A percentile compares a stretch with the other conserved stretches of the same genome.
phyloP scores from a whole-genome alignment of 169 alveolate genomes.

The Miamiensis avidus region DNA sequence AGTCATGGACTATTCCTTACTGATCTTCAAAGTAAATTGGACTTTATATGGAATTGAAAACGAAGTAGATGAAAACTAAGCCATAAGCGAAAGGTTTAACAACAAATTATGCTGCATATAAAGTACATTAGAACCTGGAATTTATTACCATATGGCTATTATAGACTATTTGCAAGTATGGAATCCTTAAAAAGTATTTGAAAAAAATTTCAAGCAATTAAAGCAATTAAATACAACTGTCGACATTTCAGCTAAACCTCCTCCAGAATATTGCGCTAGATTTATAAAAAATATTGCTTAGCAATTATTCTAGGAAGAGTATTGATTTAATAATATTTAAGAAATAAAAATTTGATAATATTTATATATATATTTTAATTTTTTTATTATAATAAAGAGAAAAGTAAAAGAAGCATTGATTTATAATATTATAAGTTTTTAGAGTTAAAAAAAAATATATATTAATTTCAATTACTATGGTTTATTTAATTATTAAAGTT shows the following conservation, averaged over 20 bases:
- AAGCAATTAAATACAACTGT: slow-evolving; percentile 23
- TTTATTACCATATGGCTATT: slow-evolving; percentile 40
- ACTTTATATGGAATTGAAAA: slow-evolving; percentile 11
- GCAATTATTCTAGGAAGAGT: neutral
- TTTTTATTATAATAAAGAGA: no score
- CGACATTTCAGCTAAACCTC: slow-evolving; percentile 41
- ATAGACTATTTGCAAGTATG: slow-evolving; percentile 45
- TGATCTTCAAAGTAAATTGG: slow-evolving; percentile 42
- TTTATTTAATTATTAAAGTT: no score
- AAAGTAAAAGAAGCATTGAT: no score
- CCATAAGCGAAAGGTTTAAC: slow-evolving; percentile 1
- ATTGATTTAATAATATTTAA: no score
- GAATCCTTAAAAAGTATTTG: slow-evolving; percentile 38
- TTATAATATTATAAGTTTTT: no score
- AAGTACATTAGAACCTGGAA: slow-evolving; percentile 10
- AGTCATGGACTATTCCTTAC: slow-evolving; percentile 41
- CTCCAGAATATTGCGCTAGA: slow-evolving; percentile 22
- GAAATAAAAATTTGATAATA: no score
- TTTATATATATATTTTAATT: no score
- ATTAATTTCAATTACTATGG: no score
- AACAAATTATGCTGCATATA: slow-evolving; percentile 5
- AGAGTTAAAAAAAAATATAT: no score
- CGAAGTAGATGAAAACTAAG: neutral
- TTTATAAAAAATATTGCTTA: slow-evolving; percentile 17
- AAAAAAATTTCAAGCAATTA: slow-evolving; percentile 26